Conservation (phyloP, 106 monocot species). For the Narthecium ossifragum region DNA sequence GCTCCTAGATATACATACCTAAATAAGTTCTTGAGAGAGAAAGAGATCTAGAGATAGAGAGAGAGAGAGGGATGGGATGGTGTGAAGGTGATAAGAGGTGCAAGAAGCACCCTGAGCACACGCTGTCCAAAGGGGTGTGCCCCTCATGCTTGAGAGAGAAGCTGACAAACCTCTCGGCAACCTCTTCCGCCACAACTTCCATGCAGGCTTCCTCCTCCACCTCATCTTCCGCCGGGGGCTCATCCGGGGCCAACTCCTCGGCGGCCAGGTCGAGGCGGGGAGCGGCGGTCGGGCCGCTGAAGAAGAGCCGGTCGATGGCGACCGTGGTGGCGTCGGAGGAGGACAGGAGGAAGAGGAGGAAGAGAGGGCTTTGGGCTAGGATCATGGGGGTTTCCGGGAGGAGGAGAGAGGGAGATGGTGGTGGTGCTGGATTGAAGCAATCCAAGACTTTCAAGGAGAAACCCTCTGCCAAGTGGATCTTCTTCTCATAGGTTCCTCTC, state of each 20-base stretch:
- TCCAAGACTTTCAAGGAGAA: conserved; percentile 25
- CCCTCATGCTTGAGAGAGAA: conserved; percentile 30
- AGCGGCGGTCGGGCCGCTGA: conserved; percentile 2
- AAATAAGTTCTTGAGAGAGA: neutral
- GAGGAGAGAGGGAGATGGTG: conserved; percentile 1
- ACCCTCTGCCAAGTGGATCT: conserved; percentile 13
- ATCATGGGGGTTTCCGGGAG: neutral
- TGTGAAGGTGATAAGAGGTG: conserved; percentile 10
- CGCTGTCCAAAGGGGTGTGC: conserved; percentile 30
- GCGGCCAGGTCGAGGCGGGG: no score
- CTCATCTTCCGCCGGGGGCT: neutral
- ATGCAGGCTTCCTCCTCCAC: neutral
- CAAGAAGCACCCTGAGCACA: conserved; percentile 34
- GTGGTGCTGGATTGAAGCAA: conserved; percentile 8
- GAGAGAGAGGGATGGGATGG: conserved; percentile 4
- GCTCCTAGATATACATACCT: no score
- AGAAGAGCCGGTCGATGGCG: conserved; percentile 21
- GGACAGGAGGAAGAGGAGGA: conserved; percentile 3
- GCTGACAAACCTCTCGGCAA: neutral
- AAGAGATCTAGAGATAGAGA: conserved; percentile 8
- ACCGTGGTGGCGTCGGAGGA: neutral
- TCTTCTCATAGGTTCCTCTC: neutral
- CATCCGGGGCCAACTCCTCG: neutral
- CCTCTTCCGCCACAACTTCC: conserved; percentile 1
- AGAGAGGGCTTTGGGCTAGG: conserved; percentile 17